Conservation (phyloP, 2,329 filamentous ascomycete genomes). For the Ceratocystis variospora region DNA sequence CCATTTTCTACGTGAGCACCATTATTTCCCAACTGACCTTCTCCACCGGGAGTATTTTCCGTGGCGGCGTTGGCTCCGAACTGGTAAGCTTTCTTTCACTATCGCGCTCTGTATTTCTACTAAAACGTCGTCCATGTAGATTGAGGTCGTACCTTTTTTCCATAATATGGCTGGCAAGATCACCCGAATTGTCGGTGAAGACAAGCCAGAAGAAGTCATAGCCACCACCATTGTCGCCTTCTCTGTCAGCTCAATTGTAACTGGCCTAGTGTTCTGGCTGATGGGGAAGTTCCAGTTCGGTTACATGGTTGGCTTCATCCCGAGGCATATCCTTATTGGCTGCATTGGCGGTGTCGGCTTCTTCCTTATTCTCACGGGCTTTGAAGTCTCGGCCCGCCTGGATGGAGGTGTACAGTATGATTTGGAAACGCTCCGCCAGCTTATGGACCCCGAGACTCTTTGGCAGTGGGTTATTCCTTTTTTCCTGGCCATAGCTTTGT, state of each 20-base stretch:
- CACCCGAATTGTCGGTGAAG: constrained; percentile 59
- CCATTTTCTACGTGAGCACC: constrained; percentile 97
- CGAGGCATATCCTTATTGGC: constrained; percentile 86
- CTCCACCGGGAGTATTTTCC: constrained; percentile 76
- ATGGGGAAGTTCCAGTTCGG: constrained; percentile 81
- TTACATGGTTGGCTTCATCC: constrained; percentile 92
- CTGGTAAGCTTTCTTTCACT: constrained; percentile 43
- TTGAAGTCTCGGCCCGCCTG: constrained; percentile 83
- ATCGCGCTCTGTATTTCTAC: neutral
- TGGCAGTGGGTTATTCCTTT: constrained; percentile 75
- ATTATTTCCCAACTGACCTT: constrained; percentile 88
- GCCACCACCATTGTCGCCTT: constrained; percentile 91
- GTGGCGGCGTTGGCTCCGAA: constrained; percentile 83
- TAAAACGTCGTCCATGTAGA: constrained; percentile 34
- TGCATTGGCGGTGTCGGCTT: constrained; percentile 96
- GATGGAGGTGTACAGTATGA: constrained; percentile 77
- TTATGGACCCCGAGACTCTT: constrained; percentile 61
- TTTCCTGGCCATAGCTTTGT: constrained; percentile 58
- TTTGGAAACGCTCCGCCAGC: constrained; percentile 56
- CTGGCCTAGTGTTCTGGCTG: constrained; percentile 77
- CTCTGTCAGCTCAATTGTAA: constrained; percentile 78
- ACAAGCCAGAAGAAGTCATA: constrained; percentile 72
- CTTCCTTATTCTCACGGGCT: constrained; percentile 80
- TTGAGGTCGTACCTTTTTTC: constrained; percentile 97
- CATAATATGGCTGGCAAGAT: constrained; percentile 96